Evolutionary conservation across 2,329 filamentous ascomycete species (phyloP), one percentile per base, ranked within the genome.

Genomic region (Atkinsonella texensis): DNA sequence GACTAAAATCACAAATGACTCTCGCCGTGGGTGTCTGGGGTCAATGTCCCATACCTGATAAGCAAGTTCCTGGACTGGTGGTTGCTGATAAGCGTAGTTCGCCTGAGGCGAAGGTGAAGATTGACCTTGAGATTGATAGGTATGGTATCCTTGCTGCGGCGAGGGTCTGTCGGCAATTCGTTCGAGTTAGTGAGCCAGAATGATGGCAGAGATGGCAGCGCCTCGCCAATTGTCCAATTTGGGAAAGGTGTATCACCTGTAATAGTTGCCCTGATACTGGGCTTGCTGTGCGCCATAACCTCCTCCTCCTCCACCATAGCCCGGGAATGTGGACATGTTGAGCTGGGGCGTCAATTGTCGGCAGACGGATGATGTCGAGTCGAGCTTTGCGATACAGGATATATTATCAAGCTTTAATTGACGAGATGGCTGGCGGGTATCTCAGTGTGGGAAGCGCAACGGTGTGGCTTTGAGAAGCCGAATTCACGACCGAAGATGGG

Each of bases 261-360:
- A 58, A 46, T 57, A 58, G 57, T 62, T 73, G 71, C 57, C 55
- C 35, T 59, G 62, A 51, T 63, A 66, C 54, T 76, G 72, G 51
- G 66, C 66, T 53, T 67, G 65, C 54, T 64, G 65, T 51, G 60
- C 61, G 52, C 64, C 63, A 55, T 63, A 74, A 63, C 70, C 69
- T 55, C 74, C 74, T 63, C 70, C 70, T 53, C 73, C 49, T 2
- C 33, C 43, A 18, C 18, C 69, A 61, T 82, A 81, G 46, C 70
- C 69, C 57, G 78, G 79, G 64, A 82, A 84, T 62, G 79, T 80
- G 58, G 81, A 83, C 81, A 84, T 85, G 54, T 56, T 59, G 46
- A 55, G 56, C 46, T 42, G 13, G 38, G 20, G 41, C 15, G 10
- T 28, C 42, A 20, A 10, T 41, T 23, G 18, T 33, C 49, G 35